phyloP scores from a whole-genome alignment of 2,329 filamentous ascomycete genomes.

The Orbilia ellipsospora region DNA sequence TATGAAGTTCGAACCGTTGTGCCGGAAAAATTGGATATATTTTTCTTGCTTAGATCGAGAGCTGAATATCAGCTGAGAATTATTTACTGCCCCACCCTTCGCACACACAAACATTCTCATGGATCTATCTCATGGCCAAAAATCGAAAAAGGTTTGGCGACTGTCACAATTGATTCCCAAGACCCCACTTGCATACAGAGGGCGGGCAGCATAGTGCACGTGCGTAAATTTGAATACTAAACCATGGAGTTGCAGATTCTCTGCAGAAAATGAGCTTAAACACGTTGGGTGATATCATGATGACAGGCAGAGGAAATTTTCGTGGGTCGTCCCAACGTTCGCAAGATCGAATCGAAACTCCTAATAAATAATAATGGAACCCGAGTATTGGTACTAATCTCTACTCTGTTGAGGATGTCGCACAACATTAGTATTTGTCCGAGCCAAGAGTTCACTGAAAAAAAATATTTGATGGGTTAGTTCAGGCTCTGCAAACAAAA shows the following conservation, averaged over 20 bases:
- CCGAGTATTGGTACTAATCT: too few relatives aligned
- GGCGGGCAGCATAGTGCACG: constrained; percentile 32
- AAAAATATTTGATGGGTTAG: not conserved
- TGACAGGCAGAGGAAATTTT: not conserved
- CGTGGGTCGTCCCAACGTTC: constrained; percentile 1
- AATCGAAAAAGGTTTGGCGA: constrained; percentile 36
- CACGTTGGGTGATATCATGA: not conserved
- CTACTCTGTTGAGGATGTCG: not conserved
- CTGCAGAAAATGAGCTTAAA: constrained; percentile 29
- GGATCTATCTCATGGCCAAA: constrained; percentile 2
- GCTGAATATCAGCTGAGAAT: constrained; percentile 51
- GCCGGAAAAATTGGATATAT: constrained; percentile 48
- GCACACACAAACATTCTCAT: not conserved
- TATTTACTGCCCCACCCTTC: constrained; percentile 24
- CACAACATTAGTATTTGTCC: not conserved
- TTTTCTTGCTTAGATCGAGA: constrained; percentile 10
- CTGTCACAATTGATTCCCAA: constrained; percentile 12
- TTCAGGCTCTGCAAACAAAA: not conserved
- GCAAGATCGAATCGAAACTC: constrained; percentile 12
- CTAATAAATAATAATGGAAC: not conserved
- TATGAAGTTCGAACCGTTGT: constrained; percentile 40
- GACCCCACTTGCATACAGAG: constrained; percentile 21
- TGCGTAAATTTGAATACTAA: constrained; percentile 53
- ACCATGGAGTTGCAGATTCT: constrained; percentile 32
- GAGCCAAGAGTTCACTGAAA: not conserved